Percentiles rank a stretch among this genome's conserved stretches.
Conservation (phyloP, 2,329 filamentous ascomycete genomes). For the Decorospora gaudefroyi region DNA sequence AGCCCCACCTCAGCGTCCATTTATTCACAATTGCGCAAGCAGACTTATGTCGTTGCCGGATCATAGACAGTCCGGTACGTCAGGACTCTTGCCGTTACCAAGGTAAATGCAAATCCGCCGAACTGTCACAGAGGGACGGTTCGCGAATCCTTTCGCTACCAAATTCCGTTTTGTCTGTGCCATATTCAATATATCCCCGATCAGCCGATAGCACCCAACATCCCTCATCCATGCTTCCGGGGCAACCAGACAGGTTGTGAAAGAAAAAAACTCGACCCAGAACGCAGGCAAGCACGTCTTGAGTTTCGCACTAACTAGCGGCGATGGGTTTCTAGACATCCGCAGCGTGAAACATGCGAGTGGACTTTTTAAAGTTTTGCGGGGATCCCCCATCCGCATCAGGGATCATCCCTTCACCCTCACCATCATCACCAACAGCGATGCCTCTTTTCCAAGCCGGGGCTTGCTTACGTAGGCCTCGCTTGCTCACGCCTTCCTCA, state of each 20-base stretch:
- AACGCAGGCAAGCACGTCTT: constrained; percentile 7
- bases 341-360: constrained; percentile 27
- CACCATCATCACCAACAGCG: too few species aligned
- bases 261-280: constrained; percentile 9
- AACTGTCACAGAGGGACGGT: constrained; percentile 10
- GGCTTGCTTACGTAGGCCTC: too few species aligned
- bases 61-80: constrained; percentile 9
- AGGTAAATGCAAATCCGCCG: constrained; percentile 8
- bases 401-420: too few species aligned
- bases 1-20: constrained; percentile 12
- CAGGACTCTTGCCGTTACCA: constrained; percentile 5
- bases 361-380: constrained; percentile 29
- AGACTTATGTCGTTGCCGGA: constrained; percentile 11
- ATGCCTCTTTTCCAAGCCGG: constrained; percentile 3
- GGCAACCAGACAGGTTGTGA: too few species aligned
- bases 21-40: constrained; percentile 35
- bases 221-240: too few species aligned
- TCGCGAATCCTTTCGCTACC: not conserved
- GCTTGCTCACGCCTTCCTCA: constrained; percentile 9
- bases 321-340: not conserved
- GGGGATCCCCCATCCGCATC: constrained; percentile 18
- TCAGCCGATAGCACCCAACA: constrained; percentile 13
- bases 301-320: constrained; percentile 1
- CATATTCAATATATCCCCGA: too few species aligned
- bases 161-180: constrained; percentile 5